These are phyloP conservation scores for Candida silvatica DNA, from an alignment of 805 yeast genomes.

Conservation along the genomic window DNA sequence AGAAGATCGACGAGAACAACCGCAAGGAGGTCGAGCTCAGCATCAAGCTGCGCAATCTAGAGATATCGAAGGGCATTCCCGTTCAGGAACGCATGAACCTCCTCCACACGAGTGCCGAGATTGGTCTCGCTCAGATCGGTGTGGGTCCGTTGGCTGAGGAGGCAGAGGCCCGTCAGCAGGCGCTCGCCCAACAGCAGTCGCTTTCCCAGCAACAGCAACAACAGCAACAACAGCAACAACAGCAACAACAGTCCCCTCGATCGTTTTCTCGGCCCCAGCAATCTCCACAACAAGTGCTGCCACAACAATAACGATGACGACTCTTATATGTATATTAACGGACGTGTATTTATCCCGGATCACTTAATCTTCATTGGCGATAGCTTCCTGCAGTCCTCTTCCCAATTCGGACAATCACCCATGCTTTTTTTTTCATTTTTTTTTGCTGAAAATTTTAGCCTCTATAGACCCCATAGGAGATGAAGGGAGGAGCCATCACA, in stretches of 20 bases:
- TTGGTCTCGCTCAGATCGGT: conserved; percentile 67
- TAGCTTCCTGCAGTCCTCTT: too few relatives aligned
- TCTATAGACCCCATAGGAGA: neutral
- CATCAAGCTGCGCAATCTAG: conserved; percentile 47
- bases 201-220: conserved; percentile 1
- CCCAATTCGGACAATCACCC: too few relatives aligned
- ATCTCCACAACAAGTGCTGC: too few relatives aligned
- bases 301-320: too few relatives aligned
- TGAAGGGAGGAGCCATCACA: conserved; percentile 1
- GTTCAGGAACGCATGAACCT: conserved; percentile 31
- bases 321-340: too few relatives aligned
- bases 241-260: conserved; percentile 2
- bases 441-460: neutral
- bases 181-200: neutral
- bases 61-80: conserved; percentile 34
- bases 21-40: conserved; percentile 70
- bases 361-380: too few relatives aligned
- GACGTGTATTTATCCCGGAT: too few relatives aligned
- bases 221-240: conserved; percentile 1
- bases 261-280: too few relatives aligned
- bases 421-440: neutral
- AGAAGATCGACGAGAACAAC: conserved; percentile 68
- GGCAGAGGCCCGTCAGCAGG: neutral
- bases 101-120: conserved; percentile 70
- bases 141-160: conserved; percentile 66